Evolutionary conservation across 2,329 filamentous ascomycete species (phyloP), one percentile per base, ranked within the genome.

Genomic region (Fonsecaea nubica): DNA sequence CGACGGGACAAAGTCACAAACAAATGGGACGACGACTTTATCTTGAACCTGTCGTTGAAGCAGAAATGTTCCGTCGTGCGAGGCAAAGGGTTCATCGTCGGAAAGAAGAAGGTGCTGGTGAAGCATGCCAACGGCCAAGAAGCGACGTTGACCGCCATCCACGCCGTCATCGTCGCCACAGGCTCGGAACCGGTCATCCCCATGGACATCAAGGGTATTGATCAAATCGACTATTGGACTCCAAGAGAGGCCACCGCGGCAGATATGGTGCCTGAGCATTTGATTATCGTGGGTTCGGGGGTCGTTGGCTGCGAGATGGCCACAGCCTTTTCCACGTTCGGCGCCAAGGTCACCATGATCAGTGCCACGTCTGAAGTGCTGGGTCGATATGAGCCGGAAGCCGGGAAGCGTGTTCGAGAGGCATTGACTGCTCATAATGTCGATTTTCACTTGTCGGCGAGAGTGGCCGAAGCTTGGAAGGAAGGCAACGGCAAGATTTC

Each of bases 301-400:
- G 65, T 56, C 21, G 65, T 67, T 3, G 65, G 65, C 15, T 54
- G 50, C 15, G 65, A 67, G 52, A 67, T 67, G 62, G 65, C 65
- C 4, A 67, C 65, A 3, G 40, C 54, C 4, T 65, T 53, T 38
- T 36, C 35, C 9, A 52, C 53, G 32, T 54, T 62, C 30, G 65
- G 62, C 15, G 38, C 32, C n/a, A 65, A 68, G 52, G 65, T 68
- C n/a, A 65, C 62, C 7, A 32, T 67, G 36, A 52, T 67, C 21
- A 42, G 33, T 15, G 50, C 57, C 2, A 65, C 18, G 18, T 12
- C 57, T 54, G 63, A 65, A 33, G 52, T 64, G 1, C 30, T 64
- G 15, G 32, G 55, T 10, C 21, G 35, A 9, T 50, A 48, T n/a
- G 62, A 64, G n/a, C 40, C 35, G 12, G 32, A 54, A 53, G 62